Evolutionary conservation across 257 asterid species (phyloP).

Genomic region (Lantana camara): DNA sequence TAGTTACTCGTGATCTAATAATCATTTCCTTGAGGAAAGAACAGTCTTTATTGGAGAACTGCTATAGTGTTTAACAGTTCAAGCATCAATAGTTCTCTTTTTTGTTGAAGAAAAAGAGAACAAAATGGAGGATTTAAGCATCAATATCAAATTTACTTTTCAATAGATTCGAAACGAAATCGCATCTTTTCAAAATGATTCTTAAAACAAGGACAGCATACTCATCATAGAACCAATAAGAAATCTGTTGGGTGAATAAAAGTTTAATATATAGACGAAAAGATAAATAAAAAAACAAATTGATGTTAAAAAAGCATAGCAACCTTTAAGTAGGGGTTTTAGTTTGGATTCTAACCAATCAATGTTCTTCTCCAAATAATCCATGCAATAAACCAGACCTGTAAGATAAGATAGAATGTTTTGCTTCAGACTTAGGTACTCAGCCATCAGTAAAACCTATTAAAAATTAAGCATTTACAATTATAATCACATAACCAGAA

Average conservation of each 20-base stretch:
- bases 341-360: conserved; percentile 90
- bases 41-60: too few relatives aligned
- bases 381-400: conserved; percentile 98
- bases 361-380: conserved; percentile 88
- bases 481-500: conserved; percentile 4
- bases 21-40: too few relatives aligned
- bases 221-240: background rate
- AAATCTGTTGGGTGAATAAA: conserved; percentile 1
- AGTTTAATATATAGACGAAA: background rate
- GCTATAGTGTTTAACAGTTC: too few relatives aligned
- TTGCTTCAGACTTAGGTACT: conserved; percentile 13
- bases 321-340: conserved; percentile 89
- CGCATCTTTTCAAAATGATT: too few relatives aligned
- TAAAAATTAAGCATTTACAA: background rate
- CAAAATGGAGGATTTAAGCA: too few relatives aligned
- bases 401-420: conserved; percentile 21
- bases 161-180: too few relatives aligned
- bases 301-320: conserved; percentile 22
- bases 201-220: background rate
- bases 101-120: too few relatives aligned
- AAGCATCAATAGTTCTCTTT: too few relatives aligned
- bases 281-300: conserved; percentile 11
- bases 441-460: conserved; percentile 12
- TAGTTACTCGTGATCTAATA: too few relatives aligned
- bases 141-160: too few relatives aligned